Evolutionary conservation across 805 yeast genomes (phyloP).

Genomic region (Grigorovia transvaalensis): DNA sequence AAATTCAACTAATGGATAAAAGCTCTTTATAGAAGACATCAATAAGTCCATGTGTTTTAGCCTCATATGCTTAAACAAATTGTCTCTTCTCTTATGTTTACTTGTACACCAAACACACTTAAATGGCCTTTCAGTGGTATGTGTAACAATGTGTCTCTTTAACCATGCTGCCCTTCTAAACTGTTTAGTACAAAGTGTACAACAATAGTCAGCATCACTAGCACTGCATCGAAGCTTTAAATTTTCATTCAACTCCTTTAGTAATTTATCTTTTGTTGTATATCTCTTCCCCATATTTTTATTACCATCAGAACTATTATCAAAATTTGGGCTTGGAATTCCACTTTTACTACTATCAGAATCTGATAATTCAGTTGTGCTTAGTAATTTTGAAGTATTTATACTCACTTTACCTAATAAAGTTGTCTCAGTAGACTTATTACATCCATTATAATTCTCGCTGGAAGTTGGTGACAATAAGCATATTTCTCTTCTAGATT

Average conservation of each 20-base stretch:
- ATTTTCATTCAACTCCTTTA: neutral
- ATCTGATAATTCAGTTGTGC: neutral
- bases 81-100: conserved; percentile 27
- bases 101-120: conserved; percentile 25
- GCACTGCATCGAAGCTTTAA: neutral
- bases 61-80: conserved; percentile 25
- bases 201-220: conserved; percentile 10
- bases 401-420: neutral
- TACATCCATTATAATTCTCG: neutral
- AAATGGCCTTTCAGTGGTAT: conserved; percentile 19
- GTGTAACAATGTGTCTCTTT: conserved; percentile 24
- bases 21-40: conserved; percentile 7
- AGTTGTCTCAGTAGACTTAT: neutral
- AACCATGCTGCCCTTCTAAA: conserved; percentile 26
- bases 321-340: neutral
- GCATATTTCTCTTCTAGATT: neutral
- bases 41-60: conserved; percentile 22
- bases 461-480: neutral
- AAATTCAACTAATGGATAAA: conserved; percentile 5
- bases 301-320: neutral
- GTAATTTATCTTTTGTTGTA: neutral
- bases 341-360: neutral
- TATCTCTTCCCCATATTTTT: neutral
- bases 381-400: neutral
- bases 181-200: conserved; percentile 20